Evolutionary conservation across 139 green algal genomes (phyloP), one percentile per base, ranked within the genome.

Genomic region (Volvox reticuliferus): DNA sequence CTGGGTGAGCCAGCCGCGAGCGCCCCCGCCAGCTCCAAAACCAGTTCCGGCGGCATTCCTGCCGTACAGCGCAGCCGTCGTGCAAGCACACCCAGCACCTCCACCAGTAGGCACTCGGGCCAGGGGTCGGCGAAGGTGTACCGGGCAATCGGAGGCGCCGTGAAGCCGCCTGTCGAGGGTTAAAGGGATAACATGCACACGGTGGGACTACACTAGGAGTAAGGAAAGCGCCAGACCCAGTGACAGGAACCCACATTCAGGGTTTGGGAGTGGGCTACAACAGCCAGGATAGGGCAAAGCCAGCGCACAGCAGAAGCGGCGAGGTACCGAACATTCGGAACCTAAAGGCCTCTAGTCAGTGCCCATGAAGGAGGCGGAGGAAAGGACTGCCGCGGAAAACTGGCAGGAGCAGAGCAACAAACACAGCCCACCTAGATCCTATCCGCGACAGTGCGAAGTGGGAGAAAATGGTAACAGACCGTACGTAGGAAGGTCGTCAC

Each of bases 81-180:
- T 14, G 91, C 86, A 24, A 98, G 75, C 12, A 86, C 50, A 44
- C 93, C 87, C 81, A 96, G 79, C 86, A 96, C 0, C 86, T 79
- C 73, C 93, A 75, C 61, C 5, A 96, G 28, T 22, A 95, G 92
- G 79, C 96, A 92, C 33, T 94, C 90, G 0, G 96, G 91, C 94
- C 95, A 97, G 62, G 94, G 94, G 94, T 96, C 94, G 18, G 92
- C 92, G 73, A 96, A 96, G 73, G 73, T 90, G 86, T 44, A 96
- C 91, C 32, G 91, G 86, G 91, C 87, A 14, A 91, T 50, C 24
- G 69, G 62, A 20, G 89, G 82, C 19, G 92, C 87, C 6, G 89
- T 88, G 44, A 90, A 87, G 55, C 94, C 94, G 75, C 93, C 91
- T 88, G 88, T 37, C 9, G 12, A 26, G 44, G 44, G 9, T 55